Conservation (phyloP, 257 asterid genomes). For the Ligustrum vulgare region DNA sequence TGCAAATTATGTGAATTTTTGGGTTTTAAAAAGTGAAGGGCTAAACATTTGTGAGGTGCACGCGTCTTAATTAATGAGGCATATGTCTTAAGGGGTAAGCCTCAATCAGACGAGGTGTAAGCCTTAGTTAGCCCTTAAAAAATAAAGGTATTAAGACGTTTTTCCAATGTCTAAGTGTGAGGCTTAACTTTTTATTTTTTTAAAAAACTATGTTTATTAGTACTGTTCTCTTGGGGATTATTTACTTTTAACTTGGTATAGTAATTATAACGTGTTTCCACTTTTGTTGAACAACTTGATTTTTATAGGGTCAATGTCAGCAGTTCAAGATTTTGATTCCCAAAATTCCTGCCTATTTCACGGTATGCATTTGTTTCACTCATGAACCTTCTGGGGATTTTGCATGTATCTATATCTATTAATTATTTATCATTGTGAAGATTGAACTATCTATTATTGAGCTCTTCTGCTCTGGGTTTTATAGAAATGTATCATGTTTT, state of each 20-base stretch:
- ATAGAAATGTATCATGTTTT: neutral
- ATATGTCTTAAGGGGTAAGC: too few species aligned
- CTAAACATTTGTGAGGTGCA: too few species aligned
- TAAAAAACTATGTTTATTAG: too few species aligned
- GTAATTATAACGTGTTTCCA: constrained; percentile 1
- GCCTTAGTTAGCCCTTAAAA: too few species aligned
- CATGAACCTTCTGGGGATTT: neutral
- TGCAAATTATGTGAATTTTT: too few species aligned
- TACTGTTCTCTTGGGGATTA: constrained; percentile 7
- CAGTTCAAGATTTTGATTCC: constrained; percentile 90
- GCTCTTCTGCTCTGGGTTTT: neutral
- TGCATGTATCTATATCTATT: neutral
- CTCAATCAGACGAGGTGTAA: too few species aligned
- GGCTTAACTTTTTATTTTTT: too few species aligned
- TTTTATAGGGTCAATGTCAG: constrained; percentile 65
- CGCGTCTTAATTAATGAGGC: too few species aligned
- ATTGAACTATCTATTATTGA: neutral
- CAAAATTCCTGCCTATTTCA: constrained; percentile 96
- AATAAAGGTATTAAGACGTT: too few species aligned
- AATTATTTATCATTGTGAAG: constrained; percentile 4
- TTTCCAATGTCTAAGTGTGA: too few species aligned
- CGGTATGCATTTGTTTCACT: constrained; percentile 50
- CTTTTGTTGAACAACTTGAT: constrained; percentile 23
- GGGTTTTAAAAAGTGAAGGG: too few species aligned
- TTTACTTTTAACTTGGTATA: neutral